Evolutionary conservation across 345 rosid species (phyloP), one percentile per base, ranked within the genome.

Genomic region (Eutrema heterophyllum): DNA sequence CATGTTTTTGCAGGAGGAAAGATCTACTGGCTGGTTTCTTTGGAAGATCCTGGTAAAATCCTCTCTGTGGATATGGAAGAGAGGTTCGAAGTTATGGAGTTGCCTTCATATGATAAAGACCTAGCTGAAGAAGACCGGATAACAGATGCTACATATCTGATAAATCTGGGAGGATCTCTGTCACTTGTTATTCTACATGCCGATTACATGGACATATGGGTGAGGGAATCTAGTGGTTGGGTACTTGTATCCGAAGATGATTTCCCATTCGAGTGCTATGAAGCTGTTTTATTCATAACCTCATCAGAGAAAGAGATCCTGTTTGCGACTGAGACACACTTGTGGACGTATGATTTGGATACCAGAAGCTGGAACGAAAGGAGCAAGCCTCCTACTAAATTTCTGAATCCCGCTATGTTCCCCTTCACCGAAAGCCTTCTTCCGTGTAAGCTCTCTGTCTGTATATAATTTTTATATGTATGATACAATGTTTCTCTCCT

Each of bases 1-100:
- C 78, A 71, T 51, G 67, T 75, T 30, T 78, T 44, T 26, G 68
- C 61, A 2, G 49, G 76, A 30, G 77, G 79, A 8, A 82, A 68
- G 7, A 35, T 82, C 0, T 72, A 76, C 38, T 82, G 82, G 85
- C 63, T 82, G 7, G 35, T 55, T 48, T 69, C 67, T 27, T 72
- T 73, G 9, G 60, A 64, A 1, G 73, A 40, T 10, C 57, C 35
- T 5, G 62, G 36, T 5, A 2, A 1, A 26, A 58, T 79, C 39
- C 81, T 76, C 7, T 53, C 50, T 5, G 50, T 70, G 4, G 75
- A 69, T 62, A 12, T 18, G 38, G 65, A 70, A 36, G 79, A 49
- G 43, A 76, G 9, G 5, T 69, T 45, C 4, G 0, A 12, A 1
- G 52, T 52, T 6, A 12, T 76, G 0, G 1, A 18, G 33, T 39